A percentile compares a stretch with the other conserved stretches of the same genome.
Evolutionary conservation across 2,329 filamentous ascomycete species (phyloP).

Genomic region (Pseudogymnoascus sp.): DNA sequence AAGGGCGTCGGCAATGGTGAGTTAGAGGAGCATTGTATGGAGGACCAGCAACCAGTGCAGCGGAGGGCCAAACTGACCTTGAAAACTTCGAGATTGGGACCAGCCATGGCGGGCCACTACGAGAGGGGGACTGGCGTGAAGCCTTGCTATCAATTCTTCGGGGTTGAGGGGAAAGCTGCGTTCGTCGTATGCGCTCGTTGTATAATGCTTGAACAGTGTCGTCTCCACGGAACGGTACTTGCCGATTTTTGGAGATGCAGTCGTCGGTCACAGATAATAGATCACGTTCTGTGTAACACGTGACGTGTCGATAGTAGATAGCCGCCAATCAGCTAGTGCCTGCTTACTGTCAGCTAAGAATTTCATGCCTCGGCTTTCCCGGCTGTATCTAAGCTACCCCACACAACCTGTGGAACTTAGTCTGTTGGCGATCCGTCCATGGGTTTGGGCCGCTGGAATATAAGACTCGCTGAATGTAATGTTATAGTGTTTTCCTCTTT

Average conservation of each 20-base stretch:
- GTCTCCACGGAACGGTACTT: slow-evolving; percentile 2
- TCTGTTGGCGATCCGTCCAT: neutral
- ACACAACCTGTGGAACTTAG: neutral
- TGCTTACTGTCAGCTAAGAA: neutral
- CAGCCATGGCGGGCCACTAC: slow-evolving; percentile 47
- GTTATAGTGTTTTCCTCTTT: neutral
- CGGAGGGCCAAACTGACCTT: slow-evolving; percentile 51
- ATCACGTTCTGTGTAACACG: neutral
- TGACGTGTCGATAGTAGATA: neutral
- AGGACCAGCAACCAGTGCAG: neutral
- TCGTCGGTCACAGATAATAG: neutral
- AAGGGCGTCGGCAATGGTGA: neutral
- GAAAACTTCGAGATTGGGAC: slow-evolving; percentile 88
- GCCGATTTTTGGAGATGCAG: neutral
- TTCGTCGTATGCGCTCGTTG: neutral
- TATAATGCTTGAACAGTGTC: neutral
- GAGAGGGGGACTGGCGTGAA: neutral
- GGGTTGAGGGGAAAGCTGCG: neutral
- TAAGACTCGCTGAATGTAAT: neutral
- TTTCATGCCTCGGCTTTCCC: slow-evolving; percentile 2
- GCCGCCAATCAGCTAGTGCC: neutral
- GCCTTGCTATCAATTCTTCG: neutral
- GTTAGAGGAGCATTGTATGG: slow-evolving; percentile 8
- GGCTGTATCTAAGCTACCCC: neutral
- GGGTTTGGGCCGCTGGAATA: neutral